Base-by-base conservation (phyloP, 2,329 filamentous ascomycete species). In the Biscogniauxia mediterranea region DNA sequence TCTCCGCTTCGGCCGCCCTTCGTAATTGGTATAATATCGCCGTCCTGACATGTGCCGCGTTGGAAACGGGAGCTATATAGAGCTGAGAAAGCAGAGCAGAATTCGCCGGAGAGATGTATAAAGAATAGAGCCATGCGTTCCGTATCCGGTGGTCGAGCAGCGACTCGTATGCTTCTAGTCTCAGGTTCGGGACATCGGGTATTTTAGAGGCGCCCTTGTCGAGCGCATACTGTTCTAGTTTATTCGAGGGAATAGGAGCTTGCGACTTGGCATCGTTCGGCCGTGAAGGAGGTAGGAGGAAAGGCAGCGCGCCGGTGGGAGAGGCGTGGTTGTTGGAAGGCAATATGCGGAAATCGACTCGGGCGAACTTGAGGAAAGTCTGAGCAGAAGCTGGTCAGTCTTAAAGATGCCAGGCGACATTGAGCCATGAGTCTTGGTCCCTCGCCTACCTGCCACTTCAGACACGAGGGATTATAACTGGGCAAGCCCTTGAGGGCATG, bases 311-410 rank as follows among this genome's bases (percentile, higher is more conserved):
- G 61, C 94, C 93, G 21, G 89, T 89, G 0, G 94, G 94, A 1
- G 93, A 97, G 56, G 94, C 93, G 79, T 98, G 95, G 76, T 98
- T 98, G 69, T 87, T 96, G 3, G 93, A 96, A 4, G 91, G 78
- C 6, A 86, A 79, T 56, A 89, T 79, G 57, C 80, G 80, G 74
- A 93, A 89, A 4, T 86, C 77, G 61, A 97, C 81, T 50, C 84
- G 84, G 56, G 87, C 84, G 69, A 97, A 91, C 69, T 86, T 91
- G 64, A 99, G 83, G 75, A 92, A 95, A 28, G 93, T 88, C 92
- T 96, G 62, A 8, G 52, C 51, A 20, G 56, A 50, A 25, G 20
- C 56, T 66, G 21, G 55, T 56, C 23, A 46, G 38, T 38, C 50
- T 54, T 19, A 25, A 17, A 17, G 46, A n/a, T 23, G 19, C 23